phyloP scores from a whole-genome alignment of 495 filamentous ascomycete species.

The Xylaria bambusicola region DNA sequence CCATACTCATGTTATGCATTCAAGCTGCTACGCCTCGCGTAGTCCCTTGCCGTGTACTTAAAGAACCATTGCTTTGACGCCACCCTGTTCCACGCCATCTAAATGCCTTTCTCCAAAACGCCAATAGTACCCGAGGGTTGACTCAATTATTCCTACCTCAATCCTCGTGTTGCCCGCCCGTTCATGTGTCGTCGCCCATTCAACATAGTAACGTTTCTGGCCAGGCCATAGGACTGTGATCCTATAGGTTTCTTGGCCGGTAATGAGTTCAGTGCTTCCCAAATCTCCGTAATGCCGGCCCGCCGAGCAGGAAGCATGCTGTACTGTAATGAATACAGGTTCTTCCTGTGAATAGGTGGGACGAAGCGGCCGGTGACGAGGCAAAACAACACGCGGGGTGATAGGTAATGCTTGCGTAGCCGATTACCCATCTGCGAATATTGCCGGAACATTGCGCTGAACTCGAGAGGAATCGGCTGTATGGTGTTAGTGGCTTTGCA shows the following conservation, averaged over 20 bases:
- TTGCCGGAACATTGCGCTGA: constrained; percentile 90
- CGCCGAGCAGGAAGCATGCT: constrained; percentile 89
- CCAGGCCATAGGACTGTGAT: constrained; percentile 21
- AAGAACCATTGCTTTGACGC: constrained; percentile 19
- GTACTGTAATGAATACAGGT: constrained; percentile 96
- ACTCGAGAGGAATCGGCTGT: constrained; percentile 85
- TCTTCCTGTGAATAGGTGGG: constrained; percentile 88
- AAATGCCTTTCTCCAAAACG: neutral
- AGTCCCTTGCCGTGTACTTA: constrained; percentile 21
- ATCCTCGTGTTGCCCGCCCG: constrained; percentile 26
- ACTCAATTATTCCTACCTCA: constrained; percentile 13
- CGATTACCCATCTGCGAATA: constrained; percentile 94
- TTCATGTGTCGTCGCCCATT: constrained; percentile 33
- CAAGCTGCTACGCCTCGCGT: neutral
- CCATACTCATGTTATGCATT: constrained; percentile 11
- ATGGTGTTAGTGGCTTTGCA: constrained; percentile 21
- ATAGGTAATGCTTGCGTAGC: constrained; percentile 92
- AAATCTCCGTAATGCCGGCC: constrained; percentile 80
- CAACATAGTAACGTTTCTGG: constrained; percentile 9
- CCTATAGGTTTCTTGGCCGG: constrained; percentile 39
- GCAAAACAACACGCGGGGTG: constrained; percentile 81
- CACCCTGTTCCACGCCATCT: constrained; percentile 15
- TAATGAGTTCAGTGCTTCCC: constrained; percentile 64
- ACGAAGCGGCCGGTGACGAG: constrained; percentile 87
- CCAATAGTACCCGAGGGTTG: neutral